Evolutionary conservation across 2,329 filamentous ascomycete species (phyloP), one percentile per base, ranked within the genome.

Genomic region (Fusarium buxicola): DNA sequence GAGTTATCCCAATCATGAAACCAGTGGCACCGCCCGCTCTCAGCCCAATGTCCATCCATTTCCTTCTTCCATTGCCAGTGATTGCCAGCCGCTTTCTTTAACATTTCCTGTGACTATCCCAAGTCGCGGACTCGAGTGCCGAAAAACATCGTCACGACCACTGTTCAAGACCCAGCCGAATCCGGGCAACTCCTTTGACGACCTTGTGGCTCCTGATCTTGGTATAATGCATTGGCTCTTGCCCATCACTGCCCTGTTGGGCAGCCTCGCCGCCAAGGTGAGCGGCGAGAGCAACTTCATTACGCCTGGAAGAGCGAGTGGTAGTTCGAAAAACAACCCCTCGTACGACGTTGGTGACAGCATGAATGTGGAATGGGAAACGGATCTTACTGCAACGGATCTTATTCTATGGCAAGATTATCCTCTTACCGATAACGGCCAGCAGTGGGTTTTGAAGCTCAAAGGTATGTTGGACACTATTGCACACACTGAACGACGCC

Each of bases 341-440:
- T 48, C 16, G 8, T 71, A 70, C 18, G 45, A 53, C 5, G 44
- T 62, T 7, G 64, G 65, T 12, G 55, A 72, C 21, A 64, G 65
- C 24, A 56, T 72, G 41, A 60, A 69, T 11, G 44, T 72, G 18
- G 59, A 70, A 52, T 72, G 70, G 69, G 35, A 43, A 18, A 63
- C 68, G 15, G 52, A 65, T 8, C 41, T 69, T 2, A 55, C 66
- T 0, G 48, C 28, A 21, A 69, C 69, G 9, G 58, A 59, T 9
- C 49, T 71, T 12, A 11, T 66, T 3, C 43, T 70, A 24, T 69
- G 66, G 66, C 68, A 70, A 35, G 54, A 69, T 4, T 70, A 70
- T 15, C 68, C 68, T 12, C 8, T 12, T 25, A 59, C 61, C 2
- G 48, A 46, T 0, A 53, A 46, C 5, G 51, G 52, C 10, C 58